Percentiles rank a stretch among this genome's conserved stretches.
phyloP scores from a whole-genome alignment of 169 alveolate genomes.

The Miamiensis avidus region DNA sequence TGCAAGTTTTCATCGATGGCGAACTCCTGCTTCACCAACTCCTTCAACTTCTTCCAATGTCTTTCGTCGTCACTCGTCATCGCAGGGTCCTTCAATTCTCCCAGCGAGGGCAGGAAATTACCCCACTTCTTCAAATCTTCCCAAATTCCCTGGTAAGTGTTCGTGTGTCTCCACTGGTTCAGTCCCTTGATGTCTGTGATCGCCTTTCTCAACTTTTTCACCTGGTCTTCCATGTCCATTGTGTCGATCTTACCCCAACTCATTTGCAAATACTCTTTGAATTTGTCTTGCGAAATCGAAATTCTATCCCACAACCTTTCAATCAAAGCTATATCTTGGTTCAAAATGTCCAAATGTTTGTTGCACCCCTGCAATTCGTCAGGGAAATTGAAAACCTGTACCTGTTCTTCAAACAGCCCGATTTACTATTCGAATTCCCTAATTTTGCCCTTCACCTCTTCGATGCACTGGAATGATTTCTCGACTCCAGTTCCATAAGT shows the following conservation, averaged over 20 bases:
- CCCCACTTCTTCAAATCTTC: constrained; percentile 88
- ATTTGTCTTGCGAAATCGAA: constrained; percentile 68
- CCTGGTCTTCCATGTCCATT: constrained; percentile 90
- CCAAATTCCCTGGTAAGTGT: constrained; percentile 88
- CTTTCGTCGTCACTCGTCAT: constrained; percentile 87
- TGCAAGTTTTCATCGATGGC: constrained; percentile 74
- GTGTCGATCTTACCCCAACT: constrained; percentile 87
- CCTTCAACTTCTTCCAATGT: constrained; percentile 93
- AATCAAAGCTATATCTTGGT: constrained; percentile 80
- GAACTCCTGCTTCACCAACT: constrained; percentile 73
- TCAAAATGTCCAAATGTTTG: constrained; percentile 80
- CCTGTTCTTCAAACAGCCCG: constrained; percentile 79
- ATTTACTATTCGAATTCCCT: constrained; percentile 66
- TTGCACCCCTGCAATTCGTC: constrained; percentile 86
- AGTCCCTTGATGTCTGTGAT: constrained; percentile 82
- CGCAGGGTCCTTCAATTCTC: constrained; percentile 92
- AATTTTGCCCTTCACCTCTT: constrained; percentile 72
- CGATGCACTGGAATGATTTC: constrained; percentile 76
- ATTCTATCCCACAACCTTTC: constrained; percentile 89
- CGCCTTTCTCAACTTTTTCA: constrained; percentile 77
- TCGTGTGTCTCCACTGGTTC: constrained; percentile 83
- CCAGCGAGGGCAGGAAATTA: constrained; percentile 89
- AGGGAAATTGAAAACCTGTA: constrained; percentile 89
- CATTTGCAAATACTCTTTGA: constrained; percentile 77
- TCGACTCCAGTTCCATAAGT: constrained; percentile 89